Percentiles rank a stretch among this genome's conserved stretches.
Conservation (phyloP, 2,329 filamentous ascomycete species). For the Pseudogymnoascus sp. region DNA sequence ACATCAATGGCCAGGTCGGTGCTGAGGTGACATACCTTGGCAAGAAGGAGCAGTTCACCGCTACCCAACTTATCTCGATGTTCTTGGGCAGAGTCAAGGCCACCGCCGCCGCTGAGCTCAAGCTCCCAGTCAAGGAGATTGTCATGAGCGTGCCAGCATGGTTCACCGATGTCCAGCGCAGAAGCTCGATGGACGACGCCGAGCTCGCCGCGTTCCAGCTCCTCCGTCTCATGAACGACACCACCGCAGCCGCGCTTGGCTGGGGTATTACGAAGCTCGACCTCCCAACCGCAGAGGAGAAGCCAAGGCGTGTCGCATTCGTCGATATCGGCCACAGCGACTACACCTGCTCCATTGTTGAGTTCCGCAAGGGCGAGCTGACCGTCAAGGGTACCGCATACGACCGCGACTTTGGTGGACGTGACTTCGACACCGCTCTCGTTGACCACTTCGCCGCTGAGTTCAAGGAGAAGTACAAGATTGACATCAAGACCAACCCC, state of each 20-base stretch:
- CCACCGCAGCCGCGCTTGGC: conserved; percentile 88
- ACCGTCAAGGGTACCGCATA: conserved; percentile 86
- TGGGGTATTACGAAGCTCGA: conserved; percentile 98
- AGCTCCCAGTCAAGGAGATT: conserved; percentile 83
- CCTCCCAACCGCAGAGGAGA: conserved; percentile 80
- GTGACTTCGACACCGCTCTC: conserved; percentile 92
- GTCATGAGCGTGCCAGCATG: conserved; percentile 92
- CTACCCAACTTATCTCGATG: conserved; percentile 90
- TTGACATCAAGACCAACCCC: conserved; percentile 84
- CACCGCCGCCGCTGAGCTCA: conserved; percentile 80
- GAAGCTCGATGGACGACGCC: conserved; percentile 80
- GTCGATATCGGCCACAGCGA: conserved; percentile 95
- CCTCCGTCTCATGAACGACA: conserved; percentile 94
- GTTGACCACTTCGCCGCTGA: conserved; percentile 92
- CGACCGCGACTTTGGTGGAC: conserved; percentile 94
- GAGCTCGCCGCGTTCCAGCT: conserved; percentile 93
- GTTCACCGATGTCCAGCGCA: conserved; percentile 94
- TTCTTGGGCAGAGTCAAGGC: conserved; percentile 91
- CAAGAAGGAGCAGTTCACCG: conserved; percentile 93
- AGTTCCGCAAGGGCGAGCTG: conserved; percentile 96
- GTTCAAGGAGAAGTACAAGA: conserved; percentile 97
- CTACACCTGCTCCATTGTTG: conserved; percentile 89
- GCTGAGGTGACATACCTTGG: conserved; percentile 89
- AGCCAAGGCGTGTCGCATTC: conserved; percentile 83
- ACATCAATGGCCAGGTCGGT: conserved; percentile 89